phyloP scores from a whole-genome alignment of 495 filamentous ascomycete species.

The Opeltia flavorubescens region DNA sequence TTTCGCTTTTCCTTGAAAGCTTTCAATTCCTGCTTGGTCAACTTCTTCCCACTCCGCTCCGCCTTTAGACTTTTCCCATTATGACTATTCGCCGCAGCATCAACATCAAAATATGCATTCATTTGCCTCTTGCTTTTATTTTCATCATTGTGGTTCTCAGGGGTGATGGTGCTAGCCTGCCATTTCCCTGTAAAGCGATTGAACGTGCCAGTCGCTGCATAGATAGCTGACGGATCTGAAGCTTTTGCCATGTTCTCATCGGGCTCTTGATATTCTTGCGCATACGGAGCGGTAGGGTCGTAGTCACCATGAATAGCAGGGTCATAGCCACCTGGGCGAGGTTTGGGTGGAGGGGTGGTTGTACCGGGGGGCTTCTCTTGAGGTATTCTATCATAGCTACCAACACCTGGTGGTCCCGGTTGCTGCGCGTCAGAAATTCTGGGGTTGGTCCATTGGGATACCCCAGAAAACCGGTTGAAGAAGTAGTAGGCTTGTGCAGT shows the following conservation, averaged over 20 bases:
- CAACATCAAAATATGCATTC: conserved; percentile 95
- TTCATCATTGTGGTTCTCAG: conserved; percentile 75
- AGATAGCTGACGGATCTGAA: conserved; percentile 29
- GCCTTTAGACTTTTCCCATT: conserved; percentile 85
- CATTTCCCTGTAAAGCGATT: conserved; percentile 87
- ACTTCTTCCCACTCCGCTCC: conserved; percentile 76
- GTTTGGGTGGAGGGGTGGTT: conserved; percentile 4
- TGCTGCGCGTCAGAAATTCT: conserved; percentile 41
- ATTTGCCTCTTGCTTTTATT: conserved; percentile 80
- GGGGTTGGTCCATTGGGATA: conserved; percentile 83
- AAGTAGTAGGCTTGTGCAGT: conserved; percentile 67
- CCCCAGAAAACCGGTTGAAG: conserved; percentile 66
- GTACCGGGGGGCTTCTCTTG: conserved; percentile 19
- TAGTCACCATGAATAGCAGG: conserved; percentile 93
- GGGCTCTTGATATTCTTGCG: conserved; percentile 31
- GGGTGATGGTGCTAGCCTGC: conserved; percentile 46
- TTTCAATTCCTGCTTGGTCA: conserved; percentile 73
- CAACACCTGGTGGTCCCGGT: conserved; percentile 13
- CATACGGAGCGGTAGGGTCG: conserved; percentile 87
- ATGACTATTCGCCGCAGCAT: conserved; percentile 86
- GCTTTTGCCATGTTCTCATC: conserved; percentile 18
- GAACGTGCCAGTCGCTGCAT: conserved; percentile 60
- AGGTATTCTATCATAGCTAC: conserved; percentile 18
- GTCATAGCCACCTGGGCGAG: conserved; percentile 62
- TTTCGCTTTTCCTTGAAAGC: conserved; percentile 57